Evolutionary conservation across 192 early-diverging fungal genomes (phyloP).

Genomic region (Rhizophagus prolifer): DNA sequence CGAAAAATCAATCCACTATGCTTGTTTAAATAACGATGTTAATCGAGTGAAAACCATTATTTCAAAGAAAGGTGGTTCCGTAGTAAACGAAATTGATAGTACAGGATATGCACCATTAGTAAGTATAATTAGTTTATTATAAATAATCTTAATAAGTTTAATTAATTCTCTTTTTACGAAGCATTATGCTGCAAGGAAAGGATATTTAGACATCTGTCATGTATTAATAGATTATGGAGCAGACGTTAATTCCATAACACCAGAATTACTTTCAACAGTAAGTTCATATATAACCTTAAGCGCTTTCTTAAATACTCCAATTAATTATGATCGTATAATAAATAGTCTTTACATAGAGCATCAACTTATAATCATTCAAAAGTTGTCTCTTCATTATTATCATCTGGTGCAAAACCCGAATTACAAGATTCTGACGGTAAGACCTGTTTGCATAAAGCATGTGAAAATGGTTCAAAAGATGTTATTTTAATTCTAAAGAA

Average conservation of each 20-base stretch:
- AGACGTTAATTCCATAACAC: constrained; percentile 8
- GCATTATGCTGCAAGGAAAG: constrained; percentile 23
- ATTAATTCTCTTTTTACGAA: background rate
- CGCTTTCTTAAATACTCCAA: background rate
- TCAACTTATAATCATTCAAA: background rate
- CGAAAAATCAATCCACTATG: constrained; percentile 19
- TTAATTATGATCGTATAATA: background rate
- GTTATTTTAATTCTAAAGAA: constrained; percentile 5
- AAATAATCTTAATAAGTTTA: background rate
- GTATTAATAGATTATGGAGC: constrained; percentile 16
- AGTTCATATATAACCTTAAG: background rate
- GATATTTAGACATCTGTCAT: constrained; percentile 16
- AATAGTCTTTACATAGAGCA: constrained; percentile 24
- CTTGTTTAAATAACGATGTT: constrained; percentile 6
- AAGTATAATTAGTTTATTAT: background rate
- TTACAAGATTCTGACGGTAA: constrained; percentile 20
- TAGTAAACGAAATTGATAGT: constrained; percentile 7
- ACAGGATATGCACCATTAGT: constrained; percentile 27
- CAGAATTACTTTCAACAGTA: constrained; percentile 25
- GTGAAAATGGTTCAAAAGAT: constrained; percentile 7
- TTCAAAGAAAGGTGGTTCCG: constrained; percentile 6
- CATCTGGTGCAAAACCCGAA: background rate
- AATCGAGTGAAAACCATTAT: constrained; percentile 5
- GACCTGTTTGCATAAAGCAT: constrained; percentile 16
- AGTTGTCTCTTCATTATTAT: background rate